Percentiles rank a stretch among this genome's conserved stretches.
These are phyloP conservation scores for Austroboletus eburneus DNA, from an alignment of 768 basidiomycete genomes.

Conservation along the genomic window DNA sequence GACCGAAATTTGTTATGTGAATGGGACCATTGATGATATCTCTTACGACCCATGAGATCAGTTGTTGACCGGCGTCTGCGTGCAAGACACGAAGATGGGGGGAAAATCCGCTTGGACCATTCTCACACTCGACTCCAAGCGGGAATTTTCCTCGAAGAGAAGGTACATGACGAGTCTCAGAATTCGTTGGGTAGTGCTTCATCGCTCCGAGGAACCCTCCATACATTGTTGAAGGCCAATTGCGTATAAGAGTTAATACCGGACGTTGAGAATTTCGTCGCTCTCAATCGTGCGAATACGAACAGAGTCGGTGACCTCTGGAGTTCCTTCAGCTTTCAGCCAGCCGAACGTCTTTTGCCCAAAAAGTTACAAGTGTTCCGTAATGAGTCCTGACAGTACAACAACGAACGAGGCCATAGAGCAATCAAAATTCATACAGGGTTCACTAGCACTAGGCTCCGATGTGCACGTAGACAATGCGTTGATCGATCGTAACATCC, in stretches of 20 bases:
- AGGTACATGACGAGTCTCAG: not conserved
- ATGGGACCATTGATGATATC: slow-evolving; percentile 10
- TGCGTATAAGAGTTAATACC: slow-evolving; percentile 48
- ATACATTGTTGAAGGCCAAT: slow-evolving; percentile 21
- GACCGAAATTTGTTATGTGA: slow-evolving; percentile 7
- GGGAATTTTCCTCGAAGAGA: slow-evolving; percentile 1
- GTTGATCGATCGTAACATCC: too few relatives aligned
- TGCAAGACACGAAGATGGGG: slow-evolving; percentile 14
- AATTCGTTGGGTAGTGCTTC: not conserved
- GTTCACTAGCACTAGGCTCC: too few relatives aligned
- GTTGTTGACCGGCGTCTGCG: not conserved
- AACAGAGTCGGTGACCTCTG: slow-evolving; percentile 21
- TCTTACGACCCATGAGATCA: slow-evolving; percentile 8
- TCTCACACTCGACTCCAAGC: slow-evolving; percentile 5
- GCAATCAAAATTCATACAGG: too few relatives aligned
- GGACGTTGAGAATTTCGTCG: slow-evolving; percentile 40
- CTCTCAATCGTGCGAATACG: slow-evolving; percentile 9
- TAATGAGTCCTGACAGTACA: too few relatives aligned
- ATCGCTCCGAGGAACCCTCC: not conserved
- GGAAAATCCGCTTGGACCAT: slow-evolving; percentile 5
- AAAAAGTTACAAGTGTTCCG: too few relatives aligned
- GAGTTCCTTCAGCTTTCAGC: slow-evolving; percentile 6
- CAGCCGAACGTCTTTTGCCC: slow-evolving; percentile 12
- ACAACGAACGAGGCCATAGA: too few relatives aligned
- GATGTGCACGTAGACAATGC: too few relatives aligned